Evolutionary conservation across 2,329 filamentous ascomycete genomes (phyloP).

Genomic region (Tolypocladium guangdongense): DNA sequence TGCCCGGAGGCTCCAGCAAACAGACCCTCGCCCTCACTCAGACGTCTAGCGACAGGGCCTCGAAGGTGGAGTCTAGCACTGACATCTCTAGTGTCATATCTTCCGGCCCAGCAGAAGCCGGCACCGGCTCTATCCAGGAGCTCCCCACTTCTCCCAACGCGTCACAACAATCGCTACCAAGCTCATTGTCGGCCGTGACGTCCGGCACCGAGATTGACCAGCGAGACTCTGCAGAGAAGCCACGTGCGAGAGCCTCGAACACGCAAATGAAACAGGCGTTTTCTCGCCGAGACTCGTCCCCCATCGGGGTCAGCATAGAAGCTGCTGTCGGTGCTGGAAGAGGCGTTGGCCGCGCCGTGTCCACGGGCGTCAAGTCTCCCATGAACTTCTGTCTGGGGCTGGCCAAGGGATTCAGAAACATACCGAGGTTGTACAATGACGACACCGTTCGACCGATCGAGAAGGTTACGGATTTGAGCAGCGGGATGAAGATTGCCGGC

Average conservation of each 20-base stretch:
- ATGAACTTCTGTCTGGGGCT: slow-evolving; percentile 77
- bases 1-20: slow-evolving; percentile 3
- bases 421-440: slow-evolving; percentile 76
- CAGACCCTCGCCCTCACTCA: not conserved
- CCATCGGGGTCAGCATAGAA: slow-evolving; percentile 30
- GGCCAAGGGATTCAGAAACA: slow-evolving; percentile 80
- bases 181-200: not conserved
- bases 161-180: not conserved
- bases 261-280: slow-evolving; percentile 7
- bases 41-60: slow-evolving; percentile 2
- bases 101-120: not conserved
- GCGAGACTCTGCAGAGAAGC: not conserved
- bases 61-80: slow-evolving; percentile 2
- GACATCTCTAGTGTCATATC: not conserved
- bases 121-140: not conserved
- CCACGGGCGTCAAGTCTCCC: slow-evolving; percentile 66
- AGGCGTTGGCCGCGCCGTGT: slow-evolving; percentile 60
- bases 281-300: slow-evolving; percentile 8
- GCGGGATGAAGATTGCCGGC: slow-evolving; percentile 65
- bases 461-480: slow-evolving; percentile 67
- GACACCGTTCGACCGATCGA: slow-evolving; percentile 68
- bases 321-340: slow-evolving; percentile 54
- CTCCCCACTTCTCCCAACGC: not conserved
- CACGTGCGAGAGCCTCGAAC: slow-evolving; percentile 1
- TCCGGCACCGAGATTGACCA: not conserved